Evolutionary conservation across 2,329 filamentous ascomycete genomes (phyloP), one percentile per base, ranked within the genome.

Genomic region (Zymoseptoria passerinii): DNA sequence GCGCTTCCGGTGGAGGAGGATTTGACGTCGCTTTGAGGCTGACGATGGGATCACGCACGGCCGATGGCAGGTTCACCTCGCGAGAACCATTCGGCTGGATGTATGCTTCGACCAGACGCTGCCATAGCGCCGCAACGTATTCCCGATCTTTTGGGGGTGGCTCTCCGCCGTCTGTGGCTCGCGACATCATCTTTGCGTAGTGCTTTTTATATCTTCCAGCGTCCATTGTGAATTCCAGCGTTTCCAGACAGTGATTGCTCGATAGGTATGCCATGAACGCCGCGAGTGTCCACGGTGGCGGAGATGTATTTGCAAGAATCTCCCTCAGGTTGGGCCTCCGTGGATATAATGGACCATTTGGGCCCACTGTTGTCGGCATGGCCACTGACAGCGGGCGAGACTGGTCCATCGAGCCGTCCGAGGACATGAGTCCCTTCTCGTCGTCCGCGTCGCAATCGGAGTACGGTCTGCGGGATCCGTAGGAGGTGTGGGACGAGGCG

Each of bases 231-330:
- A 99, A 99, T 71, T 97, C 94, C 48, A 99, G 80, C 1, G 92
- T 96, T 74, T 99, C 94, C 64, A 97, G 79, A 71, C 94, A 99
- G 75, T 97, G 92, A 69, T 97, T 97, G 70, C 95, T 92, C 0
- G 92, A 96, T 3, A 97, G 81, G 70, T 95, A 97, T 57, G 92
- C 92, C 84, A 94, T 97, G 74, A 97, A 97, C 29, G 92, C 92
- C 60, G 85, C 86, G 8, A 96, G 80, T 0, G 92, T 96, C 82
- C 90, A 97, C 65, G 94, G 94, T 48, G 90, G 86, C 8, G 89
- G 85, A 40, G 94, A 89, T 50, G 83, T 84, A 75, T 96, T 94
- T 64, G 89, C 83, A 50, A 99, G 82, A 28, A 99, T 95, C 68
- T 97, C 92, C 59, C 86, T 82, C 53, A 99, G 79, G 28, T 90